These are phyloP conservation scores for Neurospora sp. DNA, from an alignment of 495 filamentous ascomycete species.

Conservation along the genomic window DNA sequence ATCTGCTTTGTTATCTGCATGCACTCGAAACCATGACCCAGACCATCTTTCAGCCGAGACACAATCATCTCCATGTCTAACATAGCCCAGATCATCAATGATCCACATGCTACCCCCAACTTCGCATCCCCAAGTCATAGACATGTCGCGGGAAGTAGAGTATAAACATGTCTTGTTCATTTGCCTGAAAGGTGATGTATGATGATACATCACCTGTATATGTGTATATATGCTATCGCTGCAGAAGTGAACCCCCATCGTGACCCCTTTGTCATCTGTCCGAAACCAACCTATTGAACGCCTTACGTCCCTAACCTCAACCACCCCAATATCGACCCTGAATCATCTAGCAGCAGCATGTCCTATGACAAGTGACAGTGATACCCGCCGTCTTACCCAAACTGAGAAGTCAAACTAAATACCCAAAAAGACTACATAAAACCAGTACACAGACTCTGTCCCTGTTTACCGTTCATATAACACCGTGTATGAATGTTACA, in stretches of 20 bases:
- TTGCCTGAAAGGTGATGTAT: neutral
- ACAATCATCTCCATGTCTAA: no score
- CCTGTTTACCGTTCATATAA: neutral
- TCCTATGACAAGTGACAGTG: neutral
- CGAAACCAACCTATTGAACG: neutral
- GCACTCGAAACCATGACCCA: neutral
- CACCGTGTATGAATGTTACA: neutral
- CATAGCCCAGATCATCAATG: neutral
- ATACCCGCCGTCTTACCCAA: neutral
- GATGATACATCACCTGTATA: neutral
- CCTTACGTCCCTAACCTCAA: neutral
- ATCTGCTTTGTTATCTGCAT: neutral
- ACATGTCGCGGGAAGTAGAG: neutral
- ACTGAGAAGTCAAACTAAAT: neutral
- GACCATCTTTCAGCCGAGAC: neutral
- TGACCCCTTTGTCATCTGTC: neutral
- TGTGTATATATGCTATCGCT: neutral
- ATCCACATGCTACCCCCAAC: neutral
- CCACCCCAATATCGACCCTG: neutral
- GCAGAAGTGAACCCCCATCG: neutral
- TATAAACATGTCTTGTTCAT: neutral
- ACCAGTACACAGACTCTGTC: neutral
- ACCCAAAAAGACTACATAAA: neutral
- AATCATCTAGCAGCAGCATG: neutral
- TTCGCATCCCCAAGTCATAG: neutral